These are phyloP conservation scores for Mucor mucedo DNA, from an alignment of 371 early-diverging fungal genomes.

Conservation along the genomic window DNA sequence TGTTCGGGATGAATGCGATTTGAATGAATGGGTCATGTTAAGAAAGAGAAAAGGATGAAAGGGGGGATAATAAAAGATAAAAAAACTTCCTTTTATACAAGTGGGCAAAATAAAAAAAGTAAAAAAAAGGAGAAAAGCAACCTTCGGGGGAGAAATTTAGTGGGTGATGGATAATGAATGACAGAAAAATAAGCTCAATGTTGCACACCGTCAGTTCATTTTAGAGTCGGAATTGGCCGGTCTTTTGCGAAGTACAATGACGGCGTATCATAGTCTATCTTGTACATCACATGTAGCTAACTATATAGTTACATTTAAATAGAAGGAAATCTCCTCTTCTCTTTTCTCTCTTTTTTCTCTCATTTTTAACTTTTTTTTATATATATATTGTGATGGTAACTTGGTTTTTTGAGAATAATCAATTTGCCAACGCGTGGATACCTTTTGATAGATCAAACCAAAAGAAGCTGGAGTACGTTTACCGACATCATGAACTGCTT, in stretches of 20 bases:
- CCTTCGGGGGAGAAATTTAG: background rate
- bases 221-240: constrained; percentile 4
- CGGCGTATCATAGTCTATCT: background rate
- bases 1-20: background rate
- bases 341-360: background rate
- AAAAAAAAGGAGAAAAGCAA: constrained; percentile 2
- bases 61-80: no score
- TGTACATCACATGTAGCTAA: constrained; percentile 11
- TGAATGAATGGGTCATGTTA: background rate
- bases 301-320: background rate
- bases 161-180: background rate
- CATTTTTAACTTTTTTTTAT: background rate
- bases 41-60: background rate
- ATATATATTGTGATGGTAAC: constrained; percentile 25
- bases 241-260: constrained; percentile 15
- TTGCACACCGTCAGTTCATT: background rate
- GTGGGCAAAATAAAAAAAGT: background rate
- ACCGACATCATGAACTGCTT: constrained; percentile 38
- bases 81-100: background rate
- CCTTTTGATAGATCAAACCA: constrained; percentile 46
- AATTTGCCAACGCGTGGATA: constrained; percentile 43
- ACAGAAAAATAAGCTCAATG: background rate
- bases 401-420: constrained; percentile 47
- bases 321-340: background rate
- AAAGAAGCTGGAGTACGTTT: constrained; percentile 43